phyloP scores from a whole-genome alignment of 2,329 filamentous ascomycete species.

The Penicillium frequentans region DNA sequence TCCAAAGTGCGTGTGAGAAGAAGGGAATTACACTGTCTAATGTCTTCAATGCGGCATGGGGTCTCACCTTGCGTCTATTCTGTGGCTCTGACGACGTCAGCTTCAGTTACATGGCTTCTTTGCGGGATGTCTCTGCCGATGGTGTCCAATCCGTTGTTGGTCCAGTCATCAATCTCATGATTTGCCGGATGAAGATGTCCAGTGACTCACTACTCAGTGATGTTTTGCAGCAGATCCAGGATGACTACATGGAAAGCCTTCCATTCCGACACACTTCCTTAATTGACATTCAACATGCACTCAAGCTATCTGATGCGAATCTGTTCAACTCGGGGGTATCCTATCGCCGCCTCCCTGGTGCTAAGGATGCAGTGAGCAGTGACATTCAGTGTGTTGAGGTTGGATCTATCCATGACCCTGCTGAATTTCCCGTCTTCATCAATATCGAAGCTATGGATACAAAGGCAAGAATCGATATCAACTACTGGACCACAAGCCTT shows the following conservation, averaged over 20 bases:
- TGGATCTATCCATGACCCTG: conserved; percentile 47
- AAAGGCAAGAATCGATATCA: conserved; percentile 37
- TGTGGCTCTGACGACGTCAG: conserved; percentile 70
- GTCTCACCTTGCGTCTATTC: conserved; percentile 59
- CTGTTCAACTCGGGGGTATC: conserved; percentile 53
- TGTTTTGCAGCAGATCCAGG: conserved; percentile 44
- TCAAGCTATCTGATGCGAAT: conserved; percentile 38
- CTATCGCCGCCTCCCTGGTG: conserved; percentile 43
- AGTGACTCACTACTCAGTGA: conserved; percentile 34
- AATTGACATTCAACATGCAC: conserved; percentile 49
- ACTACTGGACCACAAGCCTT: conserved; percentile 44
- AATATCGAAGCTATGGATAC: conserved; percentile 51
- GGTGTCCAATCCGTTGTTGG: conserved; percentile 47
- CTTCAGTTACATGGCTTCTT: conserved; percentile 48
- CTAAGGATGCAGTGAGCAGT: conserved; percentile 22
- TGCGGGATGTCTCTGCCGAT: conserved; percentile 43
- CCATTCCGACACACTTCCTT: conserved; percentile 46
- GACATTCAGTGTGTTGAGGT: conserved; percentile 41
- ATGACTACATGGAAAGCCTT: conserved; percentile 49
- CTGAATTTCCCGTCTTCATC: conserved; percentile 50
- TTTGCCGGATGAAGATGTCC: conserved; percentile 44
- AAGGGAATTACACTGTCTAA: conserved; percentile 51
- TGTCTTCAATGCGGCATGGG: conserved; percentile 71
- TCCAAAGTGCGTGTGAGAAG: conserved; percentile 43
- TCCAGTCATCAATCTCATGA: conserved; percentile 48